Evolutionary conservation across 257 asterid species (phyloP), one percentile per base, ranked within the genome.

Genomic region (Gynochthodes officinalis): DNA sequence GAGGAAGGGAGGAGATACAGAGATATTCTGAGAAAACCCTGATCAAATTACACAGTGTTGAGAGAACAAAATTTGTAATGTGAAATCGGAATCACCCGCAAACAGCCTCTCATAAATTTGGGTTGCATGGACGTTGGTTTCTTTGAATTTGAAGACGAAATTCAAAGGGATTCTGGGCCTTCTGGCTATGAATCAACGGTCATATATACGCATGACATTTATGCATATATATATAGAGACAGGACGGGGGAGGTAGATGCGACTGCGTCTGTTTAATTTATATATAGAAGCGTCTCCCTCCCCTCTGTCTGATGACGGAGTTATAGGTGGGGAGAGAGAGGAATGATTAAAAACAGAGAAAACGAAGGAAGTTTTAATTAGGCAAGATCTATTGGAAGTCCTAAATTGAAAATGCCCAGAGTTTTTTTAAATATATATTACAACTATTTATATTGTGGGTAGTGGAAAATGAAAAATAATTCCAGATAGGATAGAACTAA

Each of bases 41-140:
- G 69, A 64, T 76, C 60, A 64, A 39, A 52, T 4, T 23, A 61
- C n/a, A n/a, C n/a, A n/a, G n/a, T n/a, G n/a, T n/a, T n/a, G n/a
- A n/a, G n/a, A n/a, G n/a, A n/a, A n/a, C n/a, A n/a, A n/a, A n/a
- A n/a, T 7, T 37, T 30, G 40, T 35, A 32, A 53, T 11, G 3
- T n/a, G 16, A 23, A 52, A 35, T 23, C 5, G 27, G 9, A 46
- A 49, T n/a, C 37, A 43, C 10, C 76, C 76, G 27, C 25, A 48
- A 52, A 53, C 39, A 13, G 5, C 12, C 71, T 27, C 33, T 64
- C 54, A 39, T 28, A 32, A 37, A 50, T 23, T 49, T 13, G 69
- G 64, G 37, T 13, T 33, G 32, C 18, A 68, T 50, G 43, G 9
- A 50, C 1, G 14, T 2, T 46, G 37, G 18, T 19, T 13, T 69